Base-by-base conservation (phyloP, 2,329 filamentous ascomycete genomes). In the Phaeosphaeriaceae sp. region DNA sequence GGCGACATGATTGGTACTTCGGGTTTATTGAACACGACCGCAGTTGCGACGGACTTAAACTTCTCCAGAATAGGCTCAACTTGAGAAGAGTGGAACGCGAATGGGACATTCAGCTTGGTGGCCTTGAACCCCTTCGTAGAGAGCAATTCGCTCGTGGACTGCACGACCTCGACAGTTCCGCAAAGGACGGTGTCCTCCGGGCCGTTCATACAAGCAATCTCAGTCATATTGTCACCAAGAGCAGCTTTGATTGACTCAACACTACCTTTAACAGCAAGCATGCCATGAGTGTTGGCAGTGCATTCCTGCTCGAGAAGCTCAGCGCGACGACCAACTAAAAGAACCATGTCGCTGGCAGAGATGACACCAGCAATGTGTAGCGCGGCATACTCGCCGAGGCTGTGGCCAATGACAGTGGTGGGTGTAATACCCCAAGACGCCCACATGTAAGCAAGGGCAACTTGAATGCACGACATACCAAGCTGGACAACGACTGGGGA, bases 141-240 rank as follows among this genome's bases (percentile, higher is more conserved):
- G 3, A 88, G 76, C 23, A 76, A 63, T 7, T 81, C 71, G 49
- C 71, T 78, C 13, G 85, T 76, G 3, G 76, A 75, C 50, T 83
- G 77, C 45, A 89, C 83, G 52, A 87, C 79, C 32, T 84, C 77
- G 41, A 83, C 80, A 46, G 80, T 81, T 13, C 83, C 83, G 52
- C 83, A 84, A n/a, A 94, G 77, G 2, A 94, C 90, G 8, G 86
- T 92, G 67, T 91, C 88, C 42, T 84, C 79, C 0, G 87, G 85
- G 0, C 87, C 85, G 60, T 95, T 95, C 68, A 91, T 82, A 75
- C 90, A 94, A 13, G 90, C 87, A 52, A 86, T 74, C 59, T 83
- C 80, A 28, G 74, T 74, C 61, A 77, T 77, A 57, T 76, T 76
- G 47, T 70, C 67, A 15, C 84, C 78, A 51, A 81, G 72, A 42